Conservation (phyloP, 1,139 yeast genomes). For the Hansenula sp. region DNA sequence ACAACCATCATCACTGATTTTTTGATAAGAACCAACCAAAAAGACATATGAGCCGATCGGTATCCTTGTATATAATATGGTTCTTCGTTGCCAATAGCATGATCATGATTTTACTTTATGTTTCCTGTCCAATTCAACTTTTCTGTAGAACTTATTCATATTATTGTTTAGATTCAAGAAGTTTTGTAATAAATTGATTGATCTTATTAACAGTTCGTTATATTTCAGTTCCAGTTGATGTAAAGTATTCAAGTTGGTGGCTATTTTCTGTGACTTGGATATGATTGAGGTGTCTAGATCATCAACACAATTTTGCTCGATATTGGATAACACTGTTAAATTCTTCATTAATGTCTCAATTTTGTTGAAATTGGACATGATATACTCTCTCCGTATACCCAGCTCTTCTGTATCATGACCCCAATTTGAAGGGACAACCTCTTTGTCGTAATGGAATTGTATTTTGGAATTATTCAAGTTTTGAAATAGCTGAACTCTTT, state of each 20-base stretch:
- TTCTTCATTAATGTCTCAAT: not conserved
- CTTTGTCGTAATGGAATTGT: not conserved
- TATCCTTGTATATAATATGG: too few species aligned
- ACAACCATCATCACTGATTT: too few species aligned
- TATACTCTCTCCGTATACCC: not conserved
- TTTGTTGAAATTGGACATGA: not conserved
- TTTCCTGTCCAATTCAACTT: not conserved
- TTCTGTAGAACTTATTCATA: constrained; percentile 7
- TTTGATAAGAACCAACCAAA: too few species aligned
- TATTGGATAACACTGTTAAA: not conserved
- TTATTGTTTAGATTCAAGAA: constrained; percentile 12
- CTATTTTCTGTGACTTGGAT: not conserved
- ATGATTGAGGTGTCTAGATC: constrained; percentile 1
- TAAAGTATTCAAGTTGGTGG: not conserved
- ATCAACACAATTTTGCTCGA: not conserved
- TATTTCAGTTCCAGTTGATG: constrained; percentile 14
- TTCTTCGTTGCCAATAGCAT: too few species aligned
- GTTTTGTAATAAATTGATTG: constrained; percentile 20
- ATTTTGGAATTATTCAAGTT: constrained; percentile 2
- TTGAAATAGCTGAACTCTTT: not conserved
- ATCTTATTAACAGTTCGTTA: constrained; percentile 17
- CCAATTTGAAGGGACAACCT: not conserved
- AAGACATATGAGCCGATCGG: too few species aligned
- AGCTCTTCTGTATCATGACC: not conserved
- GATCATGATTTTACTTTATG: not conserved